Conservation (phyloP, 257 asterid genomes). For the Solanum verrucosum region DNA sequence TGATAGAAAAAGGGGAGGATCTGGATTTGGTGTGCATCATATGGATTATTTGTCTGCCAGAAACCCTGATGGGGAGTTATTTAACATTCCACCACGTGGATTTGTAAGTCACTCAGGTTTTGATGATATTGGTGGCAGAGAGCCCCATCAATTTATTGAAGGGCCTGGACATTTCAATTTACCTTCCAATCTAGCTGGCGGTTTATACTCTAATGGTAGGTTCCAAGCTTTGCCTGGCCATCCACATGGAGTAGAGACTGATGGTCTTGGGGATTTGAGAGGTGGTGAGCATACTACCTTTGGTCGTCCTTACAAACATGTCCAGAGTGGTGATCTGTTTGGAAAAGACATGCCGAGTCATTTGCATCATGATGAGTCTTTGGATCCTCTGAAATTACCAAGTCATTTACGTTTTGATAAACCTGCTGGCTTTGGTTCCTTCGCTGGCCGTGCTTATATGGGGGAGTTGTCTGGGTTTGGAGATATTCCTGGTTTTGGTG, state of each 20-base stretch:
- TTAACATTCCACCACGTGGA: conserved; percentile 43
- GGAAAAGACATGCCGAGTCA: conserved; percentile 43
- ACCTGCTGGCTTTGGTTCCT: conserved; percentile 41
- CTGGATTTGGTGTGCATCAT: conserved; percentile 39
- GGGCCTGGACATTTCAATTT: conserved; percentile 42
- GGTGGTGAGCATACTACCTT: conserved; percentile 46
- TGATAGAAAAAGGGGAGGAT: conserved; percentile 18
- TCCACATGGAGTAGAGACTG: conserved; percentile 39
- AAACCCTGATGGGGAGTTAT: conserved; percentile 41
- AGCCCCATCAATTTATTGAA: conserved; percentile 45
- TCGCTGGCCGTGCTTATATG: conserved; percentile 34
- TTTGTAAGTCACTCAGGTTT: conserved; percentile 35
- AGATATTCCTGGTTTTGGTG: conserved; percentile 34
- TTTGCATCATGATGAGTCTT: conserved; percentile 31
- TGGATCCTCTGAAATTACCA: conserved; percentile 39
- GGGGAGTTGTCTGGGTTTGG: conserved; percentile 39
- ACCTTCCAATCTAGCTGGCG: conserved; percentile 42
- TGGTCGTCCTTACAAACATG: conserved; percentile 31
- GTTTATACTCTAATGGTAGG: conserved; percentile 45
- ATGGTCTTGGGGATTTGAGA: conserved; percentile 37
- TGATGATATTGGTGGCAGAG: conserved; percentile 47
- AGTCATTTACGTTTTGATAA: conserved; percentile 35
- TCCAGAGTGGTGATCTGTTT: conserved; percentile 31
- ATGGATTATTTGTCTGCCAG: conserved; percentile 28
- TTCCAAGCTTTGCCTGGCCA: conserved; percentile 44